Percentiles rank a stretch among this genome's conserved stretches.
Conservation (phyloP, 768 basidiomycete genomes). For the Mycena vulgaris region DNA sequence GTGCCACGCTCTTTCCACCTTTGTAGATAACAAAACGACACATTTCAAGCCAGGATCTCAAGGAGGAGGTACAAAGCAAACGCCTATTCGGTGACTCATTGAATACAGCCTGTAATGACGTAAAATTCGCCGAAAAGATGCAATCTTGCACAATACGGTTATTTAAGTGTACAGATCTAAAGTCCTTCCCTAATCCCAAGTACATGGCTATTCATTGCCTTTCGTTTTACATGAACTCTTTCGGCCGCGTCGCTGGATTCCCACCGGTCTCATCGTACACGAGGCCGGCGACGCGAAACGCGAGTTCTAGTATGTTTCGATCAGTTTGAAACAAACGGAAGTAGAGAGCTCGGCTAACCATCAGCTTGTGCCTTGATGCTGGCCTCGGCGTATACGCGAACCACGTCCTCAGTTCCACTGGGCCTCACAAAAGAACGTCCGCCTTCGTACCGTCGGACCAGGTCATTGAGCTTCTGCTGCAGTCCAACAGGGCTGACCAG, state of each 20-base stretch:
- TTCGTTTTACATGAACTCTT: constrained; percentile 75
- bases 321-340: constrained; percentile 10
- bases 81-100: constrained; percentile 4
- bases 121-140: constrained; percentile 19
- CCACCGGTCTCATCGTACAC: constrained; percentile 89
- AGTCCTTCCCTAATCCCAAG: neutral
- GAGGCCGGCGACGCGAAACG: constrained; percentile 86
- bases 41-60: constrained; percentile 59
- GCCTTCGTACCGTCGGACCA: constrained; percentile 82
- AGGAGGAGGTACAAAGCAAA: neutral
- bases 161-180: constrained; percentile 9
- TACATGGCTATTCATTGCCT: constrained; percentile 18
- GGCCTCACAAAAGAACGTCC: constrained; percentile 96
- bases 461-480: constrained; percentile 86
- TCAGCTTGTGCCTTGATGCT: constrained; percentile 80
- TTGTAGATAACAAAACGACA: constrained; percentile 97
- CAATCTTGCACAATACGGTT: constrained; percentile 19
- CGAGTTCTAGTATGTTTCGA: constrained; percentile 72
- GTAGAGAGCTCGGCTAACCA: constrained; percentile 67
- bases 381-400: constrained; percentile 97
- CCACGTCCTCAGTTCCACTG: constrained; percentile 98
- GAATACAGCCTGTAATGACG: constrained; percentile 24
- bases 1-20: constrained; percentile 24
- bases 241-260: constrained; percentile 82
- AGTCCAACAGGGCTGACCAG: constrained; percentile 85